Percentiles rank a stretch among this genome's conserved stretches.
phyloP scores from a whole-genome alignment of 176 grass and related monocot genomes.

The Phoenix dactylifera region DNA sequence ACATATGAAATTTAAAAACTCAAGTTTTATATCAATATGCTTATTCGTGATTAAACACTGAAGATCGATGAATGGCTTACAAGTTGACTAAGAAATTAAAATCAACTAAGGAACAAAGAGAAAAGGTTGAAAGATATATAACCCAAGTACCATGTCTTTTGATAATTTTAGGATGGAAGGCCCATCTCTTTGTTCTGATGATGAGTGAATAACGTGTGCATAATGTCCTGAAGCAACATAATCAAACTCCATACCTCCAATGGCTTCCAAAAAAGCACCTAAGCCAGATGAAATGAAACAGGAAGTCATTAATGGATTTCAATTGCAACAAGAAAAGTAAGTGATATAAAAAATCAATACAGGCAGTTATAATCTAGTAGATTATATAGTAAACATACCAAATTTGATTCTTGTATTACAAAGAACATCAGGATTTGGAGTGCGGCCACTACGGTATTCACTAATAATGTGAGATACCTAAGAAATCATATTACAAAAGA shows the following conservation, averaged over 20 bases:
- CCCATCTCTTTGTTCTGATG: conserved; percentile 21
- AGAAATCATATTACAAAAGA: conserved; percentile 10
- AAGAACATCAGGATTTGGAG: conserved; percentile 92
- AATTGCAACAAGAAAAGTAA: too few species aligned
- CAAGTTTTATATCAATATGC: too few species aligned
- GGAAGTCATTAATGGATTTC: too few species aligned
- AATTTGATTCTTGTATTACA: conserved; percentile 99
- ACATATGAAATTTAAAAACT: too few species aligned
- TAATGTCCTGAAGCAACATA: conserved; percentile 98
- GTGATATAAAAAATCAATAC: too few species aligned
- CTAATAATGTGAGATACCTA: conserved; percentile 94
- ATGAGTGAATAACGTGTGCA: conserved; percentile 66
- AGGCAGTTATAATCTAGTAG: too few species aligned
- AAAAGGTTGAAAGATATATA: background rate
- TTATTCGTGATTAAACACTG: too few species aligned
- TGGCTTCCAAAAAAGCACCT: conserved; percentile 85
- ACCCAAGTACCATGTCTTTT: conserved; percentile 40
- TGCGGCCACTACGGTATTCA: conserved; percentile 68
- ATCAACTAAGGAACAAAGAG: background rate
- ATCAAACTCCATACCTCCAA: conserved; percentile 67
- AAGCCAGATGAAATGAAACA: conserved; percentile 17
- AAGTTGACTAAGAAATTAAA: conserved; percentile 8
- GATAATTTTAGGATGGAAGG: conserved; percentile 64
- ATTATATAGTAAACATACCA: conserved; percentile 29
- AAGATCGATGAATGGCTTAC: conserved; percentile 7